Evolutionary conservation across 495 filamentous ascomycete genomes (phyloP).

Genomic region (Trichodelitschia bisporula): DNA sequence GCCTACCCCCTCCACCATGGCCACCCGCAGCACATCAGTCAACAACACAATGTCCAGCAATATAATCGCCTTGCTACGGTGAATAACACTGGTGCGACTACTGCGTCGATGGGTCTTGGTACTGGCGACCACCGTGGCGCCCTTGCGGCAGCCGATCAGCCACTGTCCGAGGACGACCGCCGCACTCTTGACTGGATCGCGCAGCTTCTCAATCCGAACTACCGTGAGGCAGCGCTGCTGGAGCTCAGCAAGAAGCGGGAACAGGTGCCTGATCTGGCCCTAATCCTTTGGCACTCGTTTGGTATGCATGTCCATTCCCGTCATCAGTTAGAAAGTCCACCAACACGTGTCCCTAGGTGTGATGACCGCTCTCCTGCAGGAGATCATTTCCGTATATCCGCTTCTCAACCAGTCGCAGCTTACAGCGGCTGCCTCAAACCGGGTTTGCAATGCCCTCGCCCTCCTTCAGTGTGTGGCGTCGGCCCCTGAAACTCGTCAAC

Average conservation of each 20-base stretch:
- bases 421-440: slow-evolving; percentile 86
- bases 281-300: slow-evolving; percentile 97
- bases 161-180: slow-evolving; percentile 71
- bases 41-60: too few relatives aligned
- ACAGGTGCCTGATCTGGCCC: slow-evolving; percentile 84
- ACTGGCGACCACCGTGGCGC: background rate
- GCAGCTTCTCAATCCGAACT: slow-evolving; percentile 68
- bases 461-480: slow-evolving; percentile 94
- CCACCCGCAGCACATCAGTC: slow-evolving; percentile 35
- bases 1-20: slow-evolving; percentile 35
- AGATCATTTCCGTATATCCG: slow-evolving; percentile 97
- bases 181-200: slow-evolving; percentile 81
- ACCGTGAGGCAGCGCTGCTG: slow-evolving; percentile 72
- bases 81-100: slow-evolving; percentile 20
- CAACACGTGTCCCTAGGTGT: slow-evolving; percentile 39
- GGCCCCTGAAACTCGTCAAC: slow-evolving; percentile 79
- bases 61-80: slow-evolving; percentile 50
- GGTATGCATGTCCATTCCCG: slow-evolving; percentile 29
- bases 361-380: slow-evolving; percentile 91
- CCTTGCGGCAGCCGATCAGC: slow-evolving; percentile 19
- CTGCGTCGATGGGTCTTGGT: slow-evolving; percentile 5
- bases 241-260: slow-evolving; percentile 98
- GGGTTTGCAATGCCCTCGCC: slow-evolving; percentile 92
- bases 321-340: background rate
- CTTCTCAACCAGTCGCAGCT: slow-evolving; percentile 89